Conservation (phyloP, 345 rosid genomes). For the Syzygium aromaticum region DNA sequence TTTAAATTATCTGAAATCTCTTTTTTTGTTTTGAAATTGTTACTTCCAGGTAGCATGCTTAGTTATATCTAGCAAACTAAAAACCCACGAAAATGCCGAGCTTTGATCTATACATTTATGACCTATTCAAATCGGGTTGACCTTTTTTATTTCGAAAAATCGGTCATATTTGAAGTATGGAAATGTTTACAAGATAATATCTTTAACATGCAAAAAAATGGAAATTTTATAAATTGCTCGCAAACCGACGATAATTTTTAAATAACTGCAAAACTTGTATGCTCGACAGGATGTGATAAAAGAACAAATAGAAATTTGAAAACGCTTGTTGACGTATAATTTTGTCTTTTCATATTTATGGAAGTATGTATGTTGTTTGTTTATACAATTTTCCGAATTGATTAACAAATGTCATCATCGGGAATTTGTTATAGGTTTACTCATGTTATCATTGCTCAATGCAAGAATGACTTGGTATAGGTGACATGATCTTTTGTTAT, state of each 20-base stretch:
- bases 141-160: neutral
- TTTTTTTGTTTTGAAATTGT: neutral
- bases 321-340: neutral
- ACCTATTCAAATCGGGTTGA: neutral
- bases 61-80: neutral
- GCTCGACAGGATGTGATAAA: fast-evolving
- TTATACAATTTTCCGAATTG: neutral
- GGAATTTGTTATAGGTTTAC: neutral
- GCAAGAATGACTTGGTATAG: neutral
- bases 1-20: neutral
- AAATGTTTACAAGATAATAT: neutral
- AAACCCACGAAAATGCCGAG: neutral
- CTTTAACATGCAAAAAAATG: neutral
- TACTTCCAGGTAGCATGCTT: neutral
- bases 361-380: neutral
- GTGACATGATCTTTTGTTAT: neutral
- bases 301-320: neutral
- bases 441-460: neutral
- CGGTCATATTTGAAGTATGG: neutral
- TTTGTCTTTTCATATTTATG: neutral
- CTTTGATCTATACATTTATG: neutral
- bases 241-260: neutral
- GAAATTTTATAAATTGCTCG: neutral
- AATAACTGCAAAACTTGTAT: neutral
- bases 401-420: neutral